Conservation (phyloP, 148 eudicot genomes). For the Linanthus parryae region DNA sequence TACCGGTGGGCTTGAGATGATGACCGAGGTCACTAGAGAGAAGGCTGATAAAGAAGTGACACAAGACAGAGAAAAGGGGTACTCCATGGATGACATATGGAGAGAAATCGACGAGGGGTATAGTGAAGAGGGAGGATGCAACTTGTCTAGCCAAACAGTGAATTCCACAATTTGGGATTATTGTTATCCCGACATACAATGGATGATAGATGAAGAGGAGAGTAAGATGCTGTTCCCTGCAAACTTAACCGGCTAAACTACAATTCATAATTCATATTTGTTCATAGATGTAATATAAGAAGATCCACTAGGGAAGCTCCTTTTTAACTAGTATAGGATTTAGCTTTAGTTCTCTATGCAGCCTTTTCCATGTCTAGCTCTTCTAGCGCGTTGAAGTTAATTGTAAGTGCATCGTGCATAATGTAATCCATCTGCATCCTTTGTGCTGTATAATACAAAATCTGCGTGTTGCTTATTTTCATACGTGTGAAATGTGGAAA, state of each 20-base stretch:
- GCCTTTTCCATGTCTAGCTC: too few relatives aligned
- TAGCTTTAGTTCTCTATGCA: neutral
- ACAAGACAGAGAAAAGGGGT: constrained; percentile 1
- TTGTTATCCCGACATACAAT: constrained; percentile 5
- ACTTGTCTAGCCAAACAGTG: neutral
- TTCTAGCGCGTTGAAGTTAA: too few relatives aligned
- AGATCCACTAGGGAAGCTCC: constrained; percentile 12
- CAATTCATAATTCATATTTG: neutral
- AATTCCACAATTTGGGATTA: constrained; percentile 9
- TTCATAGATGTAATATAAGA: constrained; percentile 7
- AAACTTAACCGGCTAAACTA: constrained; percentile 1
- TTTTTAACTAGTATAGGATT: constrained; percentile 10
- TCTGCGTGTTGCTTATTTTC: too few relatives aligned
- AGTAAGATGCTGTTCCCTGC: constrained; percentile 3
- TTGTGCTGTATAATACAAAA: too few relatives aligned
- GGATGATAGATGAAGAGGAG: neutral
- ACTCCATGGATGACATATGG: constrained; percentile 15
- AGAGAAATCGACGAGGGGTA: constrained; percentile 5
- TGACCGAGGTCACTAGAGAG: neutral
- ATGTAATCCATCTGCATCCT: too few relatives aligned
- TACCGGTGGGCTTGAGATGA: neutral
- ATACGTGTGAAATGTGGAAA: too few relatives aligned
- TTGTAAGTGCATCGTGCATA: too few relatives aligned
- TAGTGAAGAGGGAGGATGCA: constrained; percentile 14
- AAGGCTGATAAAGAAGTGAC: neutral